phyloP scores from a whole-genome alignment of 805 yeast genomes.

The Saturnispora silvae region DNA sequence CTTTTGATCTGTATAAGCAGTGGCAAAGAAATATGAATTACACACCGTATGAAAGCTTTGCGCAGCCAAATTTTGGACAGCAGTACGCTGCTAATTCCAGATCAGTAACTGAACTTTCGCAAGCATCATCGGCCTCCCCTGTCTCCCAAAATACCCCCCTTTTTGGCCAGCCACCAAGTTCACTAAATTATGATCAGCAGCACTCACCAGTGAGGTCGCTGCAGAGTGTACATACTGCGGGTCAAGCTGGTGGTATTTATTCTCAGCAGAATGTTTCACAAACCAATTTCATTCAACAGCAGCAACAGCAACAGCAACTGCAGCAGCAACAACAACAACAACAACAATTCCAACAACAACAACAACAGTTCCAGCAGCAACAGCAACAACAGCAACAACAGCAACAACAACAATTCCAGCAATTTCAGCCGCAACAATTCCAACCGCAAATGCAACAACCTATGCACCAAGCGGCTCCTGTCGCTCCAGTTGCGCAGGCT shows the following conservation, averaged over 20 bases:
- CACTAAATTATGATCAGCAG: not conserved
- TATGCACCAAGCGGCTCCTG: slow-evolving; percentile 5
- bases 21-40: no score
- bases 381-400: slow-evolving; percentile 15
- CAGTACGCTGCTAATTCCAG: not conserved
- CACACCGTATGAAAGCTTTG: not conserved
- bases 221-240: not conserved
- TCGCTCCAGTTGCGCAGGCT: slow-evolving; percentile 1
- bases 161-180: not conserved
- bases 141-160: not conserved
- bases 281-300: not conserved
- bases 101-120: not conserved
- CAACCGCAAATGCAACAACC: slow-evolving; percentile 14
- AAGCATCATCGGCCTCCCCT: not conserved
- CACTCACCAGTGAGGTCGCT: slow-evolving; percentile 1
- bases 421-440: not conserved
- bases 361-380: slow-evolving; percentile 17
- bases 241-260: not conserved
- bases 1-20: not conserved
- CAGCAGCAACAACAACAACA: slow-evolving; percentile 20
- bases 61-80: not conserved
- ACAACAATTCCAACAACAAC: not conserved
- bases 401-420: not conserved
- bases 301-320: slow-evolving; percentile 20
- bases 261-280: not conserved